phyloP scores from a whole-genome alignment of 176 grass and related monocot genomes.

The Tuctoria greenei region DNA sequence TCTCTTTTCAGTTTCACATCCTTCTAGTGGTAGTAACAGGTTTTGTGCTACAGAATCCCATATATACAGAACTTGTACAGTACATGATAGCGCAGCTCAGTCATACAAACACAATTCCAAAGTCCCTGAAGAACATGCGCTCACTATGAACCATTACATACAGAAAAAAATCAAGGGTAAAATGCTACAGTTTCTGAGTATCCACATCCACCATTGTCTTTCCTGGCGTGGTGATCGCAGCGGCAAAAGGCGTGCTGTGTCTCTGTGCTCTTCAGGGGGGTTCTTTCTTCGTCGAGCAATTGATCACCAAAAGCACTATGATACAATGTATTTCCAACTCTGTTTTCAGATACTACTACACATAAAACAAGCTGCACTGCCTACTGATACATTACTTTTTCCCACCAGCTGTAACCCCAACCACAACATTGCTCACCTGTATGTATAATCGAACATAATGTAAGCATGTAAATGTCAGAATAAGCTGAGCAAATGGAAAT shows the following conservation, averaged over 20 bases:
- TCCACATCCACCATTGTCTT: constrained; percentile 18
- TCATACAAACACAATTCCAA: too few species aligned
- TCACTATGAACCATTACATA: too few species aligned
- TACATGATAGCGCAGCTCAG: too few species aligned
- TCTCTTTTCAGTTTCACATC: too few species aligned
- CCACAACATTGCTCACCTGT: constrained; percentile 79
- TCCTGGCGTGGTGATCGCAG: constrained; percentile 8
- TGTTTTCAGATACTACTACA: constrained; percentile 36
- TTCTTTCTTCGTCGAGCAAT: constrained; percentile 9
- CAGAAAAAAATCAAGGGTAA: constrained; percentile 53
- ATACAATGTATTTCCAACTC: constrained; percentile 38
- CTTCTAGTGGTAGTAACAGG: too few species aligned
- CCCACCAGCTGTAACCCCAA: constrained; percentile 60
- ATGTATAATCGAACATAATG: neutral
- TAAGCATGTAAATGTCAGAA: neutral
- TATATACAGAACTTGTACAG: too few species aligned
- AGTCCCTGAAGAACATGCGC: too few species aligned
- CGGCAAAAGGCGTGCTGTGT: neutral
- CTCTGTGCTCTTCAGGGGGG: neutral
- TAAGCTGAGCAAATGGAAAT: constrained; percentile 2
- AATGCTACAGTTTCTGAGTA: constrained; percentile 29
- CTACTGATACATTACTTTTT: constrained; percentile 37
- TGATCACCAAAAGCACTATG: constrained; percentile 24
- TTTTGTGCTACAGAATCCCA: too few species aligned
- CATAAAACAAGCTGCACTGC: constrained; percentile 26